Conservation (phyloP, 164 flowering plant species). For the Houttuynia cordata region DNA sequence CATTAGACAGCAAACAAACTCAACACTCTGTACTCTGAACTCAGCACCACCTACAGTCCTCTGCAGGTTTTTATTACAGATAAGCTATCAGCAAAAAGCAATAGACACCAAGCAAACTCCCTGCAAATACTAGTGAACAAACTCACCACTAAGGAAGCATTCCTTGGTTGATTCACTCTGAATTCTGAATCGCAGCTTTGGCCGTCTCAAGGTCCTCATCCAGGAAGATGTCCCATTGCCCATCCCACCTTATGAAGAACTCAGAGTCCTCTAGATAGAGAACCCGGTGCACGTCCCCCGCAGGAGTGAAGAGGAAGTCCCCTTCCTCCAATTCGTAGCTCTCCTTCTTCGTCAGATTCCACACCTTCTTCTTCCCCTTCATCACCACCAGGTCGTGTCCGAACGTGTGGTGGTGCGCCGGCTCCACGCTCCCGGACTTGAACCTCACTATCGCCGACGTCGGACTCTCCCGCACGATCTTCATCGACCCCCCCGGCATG, state of each 20-base stretch:
- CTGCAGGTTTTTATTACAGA: no score
- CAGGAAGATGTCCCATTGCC: slow-evolving; percentile 73
- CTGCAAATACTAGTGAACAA: no score
- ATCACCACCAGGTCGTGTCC: slow-evolving; percentile 85
- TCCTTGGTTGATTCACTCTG: neutral
- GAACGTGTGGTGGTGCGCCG: slow-evolving; percentile 86
- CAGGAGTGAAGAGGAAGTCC: slow-evolving; percentile 78
- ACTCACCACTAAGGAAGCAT: neutral
- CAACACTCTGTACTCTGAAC: no score
- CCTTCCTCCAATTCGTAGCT: slow-evolving; percentile 51
- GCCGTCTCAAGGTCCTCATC: slow-evolving; percentile 81
- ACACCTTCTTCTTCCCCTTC: slow-evolving; percentile 76
- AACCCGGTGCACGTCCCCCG: slow-evolving; percentile 81
- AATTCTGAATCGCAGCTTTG: slow-evolving; percentile 28
- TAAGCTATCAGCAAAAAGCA: no score
- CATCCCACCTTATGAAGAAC: slow-evolving; percentile 95
- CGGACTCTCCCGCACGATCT: slow-evolving; percentile 73
- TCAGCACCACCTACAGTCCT: no score
- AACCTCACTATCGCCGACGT: slow-evolving; percentile 82
- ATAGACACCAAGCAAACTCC: neutral
- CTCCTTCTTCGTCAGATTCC: slow-evolving; percentile 69
- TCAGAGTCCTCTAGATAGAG: slow-evolving; percentile 82
- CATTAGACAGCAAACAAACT: no score
- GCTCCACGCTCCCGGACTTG: slow-evolving; percentile 83
- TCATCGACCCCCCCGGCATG: slow-evolving; percentile 84